phyloP scores from a whole-genome alignment of 129 eudicot genomes.

The Arctium lappa region DNA sequence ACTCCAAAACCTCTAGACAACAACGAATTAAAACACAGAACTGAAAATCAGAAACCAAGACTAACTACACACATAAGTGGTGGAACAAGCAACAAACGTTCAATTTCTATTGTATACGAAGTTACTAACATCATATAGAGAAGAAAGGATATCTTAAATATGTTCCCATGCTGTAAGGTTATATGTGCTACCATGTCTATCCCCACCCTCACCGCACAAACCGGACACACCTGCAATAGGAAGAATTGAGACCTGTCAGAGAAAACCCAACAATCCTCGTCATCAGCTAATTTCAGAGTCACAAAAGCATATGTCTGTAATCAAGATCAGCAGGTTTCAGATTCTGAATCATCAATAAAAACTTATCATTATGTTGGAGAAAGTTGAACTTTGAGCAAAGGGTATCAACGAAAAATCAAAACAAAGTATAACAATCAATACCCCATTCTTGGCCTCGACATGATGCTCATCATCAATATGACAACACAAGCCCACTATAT shows the following conservation, averaged over 20 bases:
- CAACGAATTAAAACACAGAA: neutral
- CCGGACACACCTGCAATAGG: constrained; percentile 81
- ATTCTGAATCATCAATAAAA: neutral
- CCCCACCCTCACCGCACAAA: constrained; percentile 95
- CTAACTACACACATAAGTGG: neutral
- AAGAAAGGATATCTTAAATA: constrained; percentile 95
- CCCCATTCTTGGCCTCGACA: constrained; percentile 91
- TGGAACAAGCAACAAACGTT: neutral
- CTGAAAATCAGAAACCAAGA: neutral
- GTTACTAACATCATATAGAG: neutral
- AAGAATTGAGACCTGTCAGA: neutral
- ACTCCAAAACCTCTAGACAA: neutral
- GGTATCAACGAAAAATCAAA: neutral
- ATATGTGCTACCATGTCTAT: constrained; percentile 98
- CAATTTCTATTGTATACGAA: neutral
- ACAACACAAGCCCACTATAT: constrained; percentile 87
- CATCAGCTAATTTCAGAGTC: neutral
- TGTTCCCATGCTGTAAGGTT: constrained; percentile 89
- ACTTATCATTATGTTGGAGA: neutral
- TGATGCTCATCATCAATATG: constrained; percentile 98
- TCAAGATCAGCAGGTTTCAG: neutral
- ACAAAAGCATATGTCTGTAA: neutral
- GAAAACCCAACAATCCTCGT: neutral
- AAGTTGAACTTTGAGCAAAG: neutral
- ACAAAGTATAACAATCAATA: constrained; percentile 18